Percentiles rank a stretch among this genome's conserved stretches.
Evolutionary conservation across 1,284 basidiomycete species (phyloP).

Genomic region (Binderoboletus segoi): DNA sequence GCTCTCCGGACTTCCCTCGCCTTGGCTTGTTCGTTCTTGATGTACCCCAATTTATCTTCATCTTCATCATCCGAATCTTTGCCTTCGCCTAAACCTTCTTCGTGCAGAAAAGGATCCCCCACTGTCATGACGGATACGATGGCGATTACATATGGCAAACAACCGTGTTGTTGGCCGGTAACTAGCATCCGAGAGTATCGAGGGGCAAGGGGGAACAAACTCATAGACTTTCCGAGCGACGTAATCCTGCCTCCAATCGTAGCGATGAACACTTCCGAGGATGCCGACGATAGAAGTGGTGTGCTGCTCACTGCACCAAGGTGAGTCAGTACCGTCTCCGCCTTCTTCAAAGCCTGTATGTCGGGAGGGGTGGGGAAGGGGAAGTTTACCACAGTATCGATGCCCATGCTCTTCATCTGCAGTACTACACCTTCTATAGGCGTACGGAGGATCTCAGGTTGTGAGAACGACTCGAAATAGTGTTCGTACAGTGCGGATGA

Average conservation of each 20-base stretch:
- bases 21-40: constrained; percentile 61
- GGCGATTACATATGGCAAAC: constrained; percentile 89
- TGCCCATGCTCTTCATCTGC: constrained; percentile 99
- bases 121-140: constrained; percentile 93
- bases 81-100: constrained; percentile 62
- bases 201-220: constrained; percentile 91
- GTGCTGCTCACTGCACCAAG: constrained; percentile 78
- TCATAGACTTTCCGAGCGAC: constrained; percentile 88
- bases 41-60: constrained; percentile 51
- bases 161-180: constrained; percentile 88
- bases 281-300: constrained; percentile 31
- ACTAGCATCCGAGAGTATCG: constrained; percentile 95
- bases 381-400: constrained; percentile 95
- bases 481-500: constrained; percentile 92
- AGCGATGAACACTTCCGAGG: constrained; percentile 17
- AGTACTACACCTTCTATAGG: constrained; percentile 97
- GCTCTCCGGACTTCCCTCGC: constrained; percentile 69
- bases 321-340: constrained; percentile 80
- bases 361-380: constrained; percentile 98
- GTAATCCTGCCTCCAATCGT: constrained; percentile 73
- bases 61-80: constrained; percentile 50
- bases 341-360: constrained; percentile 73
- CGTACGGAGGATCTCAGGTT: constrained; percentile 93
- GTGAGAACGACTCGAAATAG: constrained; percentile 85
- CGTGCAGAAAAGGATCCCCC: constrained; percentile 94